A percentile compares a stretch with the other conserved stretches of the same genome.
Conservation (phyloP, 805 yeast genomes). For the Cephaloascus fragrans region DNA sequence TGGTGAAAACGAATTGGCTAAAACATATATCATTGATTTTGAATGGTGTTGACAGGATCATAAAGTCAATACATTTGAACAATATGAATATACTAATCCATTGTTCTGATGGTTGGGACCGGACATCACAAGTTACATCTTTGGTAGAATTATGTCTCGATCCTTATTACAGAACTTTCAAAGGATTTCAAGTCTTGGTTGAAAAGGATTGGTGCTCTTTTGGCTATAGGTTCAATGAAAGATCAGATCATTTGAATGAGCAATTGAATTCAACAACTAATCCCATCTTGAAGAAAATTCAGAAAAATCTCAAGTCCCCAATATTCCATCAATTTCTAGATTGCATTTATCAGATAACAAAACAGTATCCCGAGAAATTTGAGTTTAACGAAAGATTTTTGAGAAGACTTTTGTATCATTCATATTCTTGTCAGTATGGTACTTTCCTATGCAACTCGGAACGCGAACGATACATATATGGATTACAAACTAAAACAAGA, state of each 20-base stretch:
- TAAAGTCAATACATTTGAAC: constrained; percentile 74
- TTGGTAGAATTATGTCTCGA: constrained; percentile 81
- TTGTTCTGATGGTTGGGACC: constrained; percentile 98
- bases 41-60: constrained; percentile 66
- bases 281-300: constrained; percentile 22
- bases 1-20: constrained; percentile 72
- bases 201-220: constrained; percentile 96
- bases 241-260: constrained; percentile 61
- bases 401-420: constrained; percentile 75
- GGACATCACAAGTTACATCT: constrained; percentile 85
- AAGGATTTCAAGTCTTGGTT: constrained; percentile 76
- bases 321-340: constrained; percentile 92
- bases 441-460: constrained; percentile 77
- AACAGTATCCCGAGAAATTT: constrained; percentile 64
- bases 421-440: constrained; percentile 92
- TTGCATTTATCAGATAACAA: constrained; percentile 68
- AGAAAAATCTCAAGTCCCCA: constrained; percentile 55
- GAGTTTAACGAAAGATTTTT: constrained; percentile 87
- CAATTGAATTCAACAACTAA: not conserved
- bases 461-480: constrained; percentile 39
- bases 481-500: constrained; percentile 41
- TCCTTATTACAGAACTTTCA: constrained; percentile 78
- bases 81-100: constrained; percentile 79
- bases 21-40: constrained; percentile 59
- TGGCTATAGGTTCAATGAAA: constrained; percentile 82